phyloP scores from a whole-genome alignment of 805 yeast genomes.

The Pichia scutulata region DNA sequence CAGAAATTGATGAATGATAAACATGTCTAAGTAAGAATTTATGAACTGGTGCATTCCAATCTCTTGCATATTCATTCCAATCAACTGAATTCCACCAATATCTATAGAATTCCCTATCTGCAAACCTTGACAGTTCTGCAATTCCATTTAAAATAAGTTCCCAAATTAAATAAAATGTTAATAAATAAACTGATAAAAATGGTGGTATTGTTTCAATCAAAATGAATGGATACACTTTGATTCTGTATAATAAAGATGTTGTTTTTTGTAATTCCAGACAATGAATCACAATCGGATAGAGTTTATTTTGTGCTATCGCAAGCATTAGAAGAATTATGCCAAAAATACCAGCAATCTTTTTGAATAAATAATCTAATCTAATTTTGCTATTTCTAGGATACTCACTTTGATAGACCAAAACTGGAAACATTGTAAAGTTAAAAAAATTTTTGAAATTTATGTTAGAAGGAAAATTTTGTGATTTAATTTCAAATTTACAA shows the following conservation, averaged over 20 bases:
- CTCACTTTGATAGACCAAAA: constrained; percentile 73
- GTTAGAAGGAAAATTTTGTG: constrained; percentile 70
- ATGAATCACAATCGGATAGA: constrained; percentile 60
- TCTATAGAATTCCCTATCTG: constrained; percentile 88
- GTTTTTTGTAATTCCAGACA: constrained; percentile 45
- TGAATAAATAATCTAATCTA: constrained; percentile 59
- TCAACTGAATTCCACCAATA: constrained; percentile 97
- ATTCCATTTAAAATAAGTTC: constrained; percentile 84
- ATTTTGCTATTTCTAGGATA: constrained; percentile 70
- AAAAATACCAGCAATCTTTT: constrained; percentile 71
- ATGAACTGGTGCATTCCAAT: constrained; percentile 95
- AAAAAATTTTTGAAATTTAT: constrained; percentile 61
- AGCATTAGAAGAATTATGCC: constrained; percentile 85
- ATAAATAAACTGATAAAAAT: constrained; percentile 64
- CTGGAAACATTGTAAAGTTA: constrained; percentile 80
- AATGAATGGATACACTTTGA: constrained; percentile 46
- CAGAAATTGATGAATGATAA: constrained; percentile 81
- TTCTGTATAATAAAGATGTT: constrained; percentile 38
- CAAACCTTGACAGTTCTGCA: constrained; percentile 82
- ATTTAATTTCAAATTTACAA: constrained; percentile 62
- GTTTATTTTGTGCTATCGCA: constrained; percentile 59
- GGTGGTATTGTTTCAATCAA: constrained; percentile 73
- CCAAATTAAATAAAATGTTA: constrained; percentile 89
- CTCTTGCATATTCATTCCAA: constrained; percentile 89
- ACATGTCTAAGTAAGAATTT: constrained; percentile 85